Evolutionary conservation across 2,329 filamentous ascomycete genomes (phyloP), one percentile per base, ranked within the genome.

Genomic region (Talaromyces sp.): DNA sequence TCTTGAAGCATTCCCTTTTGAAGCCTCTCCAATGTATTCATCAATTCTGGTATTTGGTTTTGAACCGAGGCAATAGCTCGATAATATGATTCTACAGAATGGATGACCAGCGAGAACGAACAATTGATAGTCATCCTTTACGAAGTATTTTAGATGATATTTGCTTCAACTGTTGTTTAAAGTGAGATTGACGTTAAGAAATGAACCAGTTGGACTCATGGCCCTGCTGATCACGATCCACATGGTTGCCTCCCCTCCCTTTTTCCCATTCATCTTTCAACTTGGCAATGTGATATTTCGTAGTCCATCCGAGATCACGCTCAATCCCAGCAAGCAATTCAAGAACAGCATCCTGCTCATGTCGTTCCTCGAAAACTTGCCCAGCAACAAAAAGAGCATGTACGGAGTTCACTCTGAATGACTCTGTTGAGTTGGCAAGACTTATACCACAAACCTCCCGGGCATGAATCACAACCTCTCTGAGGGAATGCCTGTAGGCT

Each of bases 391-490:
- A 62, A n/a, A 62, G 19, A 11, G 57, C 50, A 24, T 62, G 59
- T 7, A 62, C 48, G 10, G 59, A 56, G 36, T 62, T 49, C 4
- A 54, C 77, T 33, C 80, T 73, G 5, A 82, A 76, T 16, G 78
- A 75, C 42, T 80, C 80, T 41, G 82, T 78, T 5, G 78, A 76
- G 49, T 79, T 75, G 7, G 76, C 78, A 5, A 82, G 69, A 6
- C 78, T 79, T 49, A 84, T 84, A 4, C 78, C 78, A 48, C 81
- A 77, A 36, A 84, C 82, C 58, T 84, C 78, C 37, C 79, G 75
- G 39, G 78, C 80, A 62, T 84, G 81, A 51, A 72, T 70, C 24
- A 77, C 73, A 32, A 77, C 78, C 33, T 80, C 76, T 47, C 72
- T 70, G 13, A 80, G 66, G 20, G 81, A 79, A 13, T 74, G 71